phyloP scores from a whole-genome alignment of 371 early-diverging fungal species.

The Capillidium heterosporum region DNA sequence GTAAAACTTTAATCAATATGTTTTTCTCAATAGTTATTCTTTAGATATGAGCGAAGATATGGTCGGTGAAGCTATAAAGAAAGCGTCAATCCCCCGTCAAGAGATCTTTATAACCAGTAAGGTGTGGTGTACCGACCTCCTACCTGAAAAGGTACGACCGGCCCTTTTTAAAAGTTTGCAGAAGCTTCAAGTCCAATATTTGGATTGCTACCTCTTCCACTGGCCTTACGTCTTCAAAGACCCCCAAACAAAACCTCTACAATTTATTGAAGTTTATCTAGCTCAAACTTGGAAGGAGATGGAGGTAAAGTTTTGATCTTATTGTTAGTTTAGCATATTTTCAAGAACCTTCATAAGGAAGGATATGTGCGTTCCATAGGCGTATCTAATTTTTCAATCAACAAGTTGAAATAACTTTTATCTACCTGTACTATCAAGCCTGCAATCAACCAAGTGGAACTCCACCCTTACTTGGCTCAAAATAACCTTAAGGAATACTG shows the following conservation, averaged over 20 bases:
- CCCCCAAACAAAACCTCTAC: slow-evolving; percentile 6
- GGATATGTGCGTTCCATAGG: slow-evolving; percentile 40
- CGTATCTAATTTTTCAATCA: slow-evolving; percentile 41
- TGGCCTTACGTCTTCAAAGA: slow-evolving; percentile 19
- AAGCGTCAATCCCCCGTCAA: slow-evolving; percentile 34
- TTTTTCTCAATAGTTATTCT: slow-evolving; percentile 16
- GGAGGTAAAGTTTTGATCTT: slow-evolving; percentile 34
- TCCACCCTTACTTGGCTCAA: slow-evolving; percentile 78
- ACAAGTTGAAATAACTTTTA: slow-evolving; percentile 46
- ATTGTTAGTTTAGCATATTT: slow-evolving; percentile 48
- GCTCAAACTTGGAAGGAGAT: slow-evolving; percentile 53
- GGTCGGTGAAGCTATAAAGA: slow-evolving; percentile 52
- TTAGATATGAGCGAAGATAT: slow-evolving; percentile 69
- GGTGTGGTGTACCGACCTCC: slow-evolving; percentile 73
- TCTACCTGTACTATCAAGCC: slow-evolving; percentile 50
- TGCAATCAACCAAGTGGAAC: slow-evolving; percentile 72
- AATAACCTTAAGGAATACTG: slow-evolving; percentile 48
- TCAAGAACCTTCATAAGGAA: slow-evolving; percentile 32
- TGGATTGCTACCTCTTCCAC: slow-evolving; percentile 76
- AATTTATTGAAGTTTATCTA: slow-evolving; percentile 20
- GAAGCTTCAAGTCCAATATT: slow-evolving; percentile 57
- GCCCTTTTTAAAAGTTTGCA: slow-evolving; percentile 42
- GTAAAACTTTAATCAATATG: background rate
- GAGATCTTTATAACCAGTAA: slow-evolving; percentile 78
- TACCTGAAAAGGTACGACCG: slow-evolving; percentile 41